phyloP scores from a whole-genome alignment of 2,329 filamentous ascomycete species.

The Stemphylium beticola region DNA sequence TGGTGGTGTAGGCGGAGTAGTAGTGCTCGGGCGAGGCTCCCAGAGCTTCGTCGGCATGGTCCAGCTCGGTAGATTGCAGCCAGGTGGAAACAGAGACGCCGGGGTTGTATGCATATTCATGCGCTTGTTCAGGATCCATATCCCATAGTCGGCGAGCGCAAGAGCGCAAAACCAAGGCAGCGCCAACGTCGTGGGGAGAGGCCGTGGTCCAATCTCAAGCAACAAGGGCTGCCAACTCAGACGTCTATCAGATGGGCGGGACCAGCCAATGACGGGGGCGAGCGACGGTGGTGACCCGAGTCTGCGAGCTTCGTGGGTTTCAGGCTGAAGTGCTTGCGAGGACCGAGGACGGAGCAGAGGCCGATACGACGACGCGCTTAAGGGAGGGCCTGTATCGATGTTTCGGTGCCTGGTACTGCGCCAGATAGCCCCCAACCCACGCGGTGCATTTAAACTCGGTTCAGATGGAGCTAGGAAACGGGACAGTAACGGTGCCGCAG shows the following conservation, averaged over 20 bases:
- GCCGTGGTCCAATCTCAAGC: slow-evolving; percentile 15
- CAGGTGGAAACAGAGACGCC: slow-evolving; percentile 27
- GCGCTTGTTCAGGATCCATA: slow-evolving; percentile 20
- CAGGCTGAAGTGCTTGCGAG: slow-evolving; percentile 6
- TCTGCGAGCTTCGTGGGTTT: slow-evolving; percentile 8
- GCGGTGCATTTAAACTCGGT: slow-evolving; percentile 6
- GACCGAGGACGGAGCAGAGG: too few relatives aligned
- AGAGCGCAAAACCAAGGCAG: slow-evolving; percentile 18
- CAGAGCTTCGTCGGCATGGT: slow-evolving; percentile 25
- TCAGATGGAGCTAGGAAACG: slow-evolving; percentile 12
- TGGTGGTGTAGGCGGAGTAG: slow-evolving; percentile 34
- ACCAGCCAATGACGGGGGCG: slow-evolving; percentile 5
- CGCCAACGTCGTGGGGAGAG: slow-evolving; percentile 13
- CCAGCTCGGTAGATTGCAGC: slow-evolving; percentile 42
- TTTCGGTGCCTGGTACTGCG: neutral
- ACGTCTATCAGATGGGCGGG: neutral
- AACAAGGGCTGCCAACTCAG: slow-evolving; percentile 12
- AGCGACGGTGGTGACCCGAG: neutral
- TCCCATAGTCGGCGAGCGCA: slow-evolving; percentile 20
- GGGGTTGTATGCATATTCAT: slow-evolving; percentile 21
- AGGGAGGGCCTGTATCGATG: neutral
- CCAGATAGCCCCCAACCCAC: slow-evolving; percentile 3
- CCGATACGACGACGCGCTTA: slow-evolving; percentile 2
- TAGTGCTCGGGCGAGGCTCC: slow-evolving; percentile 35
- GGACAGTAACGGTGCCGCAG: slow-evolving; percentile 12